Base-by-base conservation (phyloP, 2,329 filamentous ascomycete genomes). In the Ceratocystis cacaofunesta region DNA sequence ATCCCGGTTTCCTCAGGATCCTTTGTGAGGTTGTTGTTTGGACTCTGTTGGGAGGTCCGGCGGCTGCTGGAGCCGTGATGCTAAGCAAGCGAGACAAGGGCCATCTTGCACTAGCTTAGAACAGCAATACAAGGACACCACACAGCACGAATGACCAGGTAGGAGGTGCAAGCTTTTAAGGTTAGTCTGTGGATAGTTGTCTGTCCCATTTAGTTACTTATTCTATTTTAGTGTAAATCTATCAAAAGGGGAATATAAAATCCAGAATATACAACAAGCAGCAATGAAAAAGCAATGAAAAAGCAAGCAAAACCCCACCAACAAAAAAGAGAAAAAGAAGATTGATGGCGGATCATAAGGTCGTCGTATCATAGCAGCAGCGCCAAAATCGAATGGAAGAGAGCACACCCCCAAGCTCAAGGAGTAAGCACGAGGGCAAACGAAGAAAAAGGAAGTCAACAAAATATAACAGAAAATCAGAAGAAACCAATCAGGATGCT, bases 11-110 rank as follows among this genome's bases (percentile, higher is more conserved):
- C 19, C 7, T 43, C 3, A 15, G 28, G 3, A 62, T 60, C 17
- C 5, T 62, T 2, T 3, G 28, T 17, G 10, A 10, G 7, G 32
- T 10, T 15, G 5, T 62, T 10, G 28, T 3, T 17, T 65, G 64
- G 64, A 41, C 28, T 3, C 4, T 62, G 6, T 2, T 62, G 15
- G 57, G 52, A 17, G 64, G 64, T 8, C 64, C 64, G 5, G 64
- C 28, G 10, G 43, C 58, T 28, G 63, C 19, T 25, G 63, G 63
- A 5, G 63, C 62, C 12, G 61, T 62, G 22, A 12, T 62, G 12
- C 43, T 62, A n/a, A 48, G 43, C 46, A 46, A 22, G 25, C 61
- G 61, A 5, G 61, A 62, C 43, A 50, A 44, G 25, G 25, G 48
- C 41, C 50, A 62, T 41, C 17, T 58, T 19, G 30, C 25, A 3